Evolutionary conservation across 176 grass and related monocot genomes (phyloP).

Genomic region (Aegilops longissima): DNA sequence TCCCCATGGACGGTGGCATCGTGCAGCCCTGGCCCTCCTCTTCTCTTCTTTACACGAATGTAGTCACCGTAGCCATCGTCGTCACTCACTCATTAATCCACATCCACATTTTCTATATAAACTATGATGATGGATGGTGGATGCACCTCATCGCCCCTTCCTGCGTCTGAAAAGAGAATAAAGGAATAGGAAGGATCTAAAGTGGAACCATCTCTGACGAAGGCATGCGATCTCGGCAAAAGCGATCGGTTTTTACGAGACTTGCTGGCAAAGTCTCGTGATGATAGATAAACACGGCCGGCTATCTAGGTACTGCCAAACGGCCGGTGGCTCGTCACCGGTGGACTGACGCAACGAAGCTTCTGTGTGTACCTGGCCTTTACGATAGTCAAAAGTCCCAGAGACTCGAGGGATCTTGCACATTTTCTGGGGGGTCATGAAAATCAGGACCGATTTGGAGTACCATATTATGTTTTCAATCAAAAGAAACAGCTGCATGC

Average conservation of each 20-base stretch:
- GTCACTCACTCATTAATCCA: not conserved
- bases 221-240: not conserved
- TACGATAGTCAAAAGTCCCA: not conserved
- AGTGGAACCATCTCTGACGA: not conserved
- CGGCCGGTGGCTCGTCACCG: not conserved
- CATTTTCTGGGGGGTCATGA: not conserved
- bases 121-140: not conserved
- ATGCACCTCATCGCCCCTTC: not conserved
- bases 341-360: not conserved
- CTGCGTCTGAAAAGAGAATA: not conserved
- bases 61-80: not conserved
- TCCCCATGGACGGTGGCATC: conserved; percentile 12
- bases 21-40: conserved; percentile 24
- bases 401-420: not conserved
- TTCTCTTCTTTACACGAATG: not conserved
- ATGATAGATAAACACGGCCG: not conserved
- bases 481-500: too few species aligned
- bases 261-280: not conserved
- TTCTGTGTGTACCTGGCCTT: too few species aligned
- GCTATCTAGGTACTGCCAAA: not conserved
- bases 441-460: too few species aligned
- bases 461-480: too few species aligned
- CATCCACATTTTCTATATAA: not conserved
- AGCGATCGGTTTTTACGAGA: not conserved
- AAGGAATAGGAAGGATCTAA: too few species aligned